Conservation (phyloP, 352 stramenopile species). For the Pythium oligandrum region DNA sequence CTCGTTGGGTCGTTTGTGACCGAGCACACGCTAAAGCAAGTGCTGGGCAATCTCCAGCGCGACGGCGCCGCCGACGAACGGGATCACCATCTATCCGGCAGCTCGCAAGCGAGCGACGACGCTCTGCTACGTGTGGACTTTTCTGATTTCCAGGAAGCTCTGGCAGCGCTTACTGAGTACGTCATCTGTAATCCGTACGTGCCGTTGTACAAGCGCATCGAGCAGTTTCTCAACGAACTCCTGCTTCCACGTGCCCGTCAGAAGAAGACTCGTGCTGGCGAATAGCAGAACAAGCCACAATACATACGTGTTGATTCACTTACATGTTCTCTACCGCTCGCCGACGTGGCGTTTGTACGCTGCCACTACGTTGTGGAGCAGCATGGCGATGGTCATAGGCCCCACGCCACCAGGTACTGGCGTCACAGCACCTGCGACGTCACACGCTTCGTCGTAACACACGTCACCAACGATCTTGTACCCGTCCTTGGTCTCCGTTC, state of each 20-base stretch:
- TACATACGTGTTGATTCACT: no score
- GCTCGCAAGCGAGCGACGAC: slow-evolving; percentile 4
- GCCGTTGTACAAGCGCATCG: slow-evolving; percentile 65
- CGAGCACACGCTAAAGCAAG: slow-evolving; percentile 73
- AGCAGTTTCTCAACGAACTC: slow-evolving; percentile 76
- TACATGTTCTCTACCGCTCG: no score
- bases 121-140: slow-evolving; percentile 46
- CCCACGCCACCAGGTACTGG: slow-evolving; percentile 98
- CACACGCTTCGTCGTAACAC: slow-evolving; percentile 79
- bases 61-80: slow-evolving; percentile 35
- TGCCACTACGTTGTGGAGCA: slow-evolving; percentile 87
- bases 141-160: slow-evolving; percentile 60
- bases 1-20: slow-evolving; percentile 71
- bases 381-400: slow-evolving; percentile 98
- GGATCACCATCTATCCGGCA: slow-evolving; percentile 8
- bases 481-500: slow-evolving; percentile 58
- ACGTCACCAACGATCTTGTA: slow-evolving; percentile 98
- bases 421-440: slow-evolving; percentile 91
- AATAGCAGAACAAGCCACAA: no score
- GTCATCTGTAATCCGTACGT: slow-evolving; percentile 80
- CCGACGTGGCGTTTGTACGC: slow-evolving; percentile 62
- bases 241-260: slow-evolving; percentile 68
- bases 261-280: slow-evolving; percentile 36
- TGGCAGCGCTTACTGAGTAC: slow-evolving; percentile 71
- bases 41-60: slow-evolving; percentile 69